These are phyloP conservation scores for Lachnellula subtilissima DNA, from an alignment of 2,329 filamentous ascomycete genomes.

Conservation along the genomic window DNA sequence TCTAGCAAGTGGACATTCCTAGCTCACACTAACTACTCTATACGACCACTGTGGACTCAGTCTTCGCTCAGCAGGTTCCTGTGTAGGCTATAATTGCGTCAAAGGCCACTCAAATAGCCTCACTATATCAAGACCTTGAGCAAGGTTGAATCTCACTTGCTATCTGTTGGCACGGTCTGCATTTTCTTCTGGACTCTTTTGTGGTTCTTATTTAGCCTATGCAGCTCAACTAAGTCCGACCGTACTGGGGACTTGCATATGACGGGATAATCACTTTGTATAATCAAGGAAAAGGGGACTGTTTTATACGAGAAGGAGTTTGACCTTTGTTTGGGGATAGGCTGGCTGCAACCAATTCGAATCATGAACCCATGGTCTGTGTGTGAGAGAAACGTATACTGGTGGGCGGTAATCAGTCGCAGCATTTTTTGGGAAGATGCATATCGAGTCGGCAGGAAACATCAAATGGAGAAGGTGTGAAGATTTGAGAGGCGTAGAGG, in stretches of 20 bases:
- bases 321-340: constrained; percentile 19
- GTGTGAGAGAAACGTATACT: not conserved
- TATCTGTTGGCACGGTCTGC: constrained; percentile 8
- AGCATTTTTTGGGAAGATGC: not conserved
- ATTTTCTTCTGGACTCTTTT: constrained; percentile 6
- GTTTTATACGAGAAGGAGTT: constrained; percentile 8
- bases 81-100: not conserved
- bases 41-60: no score
- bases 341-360: not conserved
- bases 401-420: not conserved
- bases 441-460: not conserved
- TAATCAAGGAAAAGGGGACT: not conserved
- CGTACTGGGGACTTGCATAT: constrained; percentile 8
- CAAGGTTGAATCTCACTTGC: not conserved
- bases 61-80: no score
- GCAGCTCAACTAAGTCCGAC: constrained; percentile 5
- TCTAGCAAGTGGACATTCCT: no score
- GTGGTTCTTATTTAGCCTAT: constrained; percentile 15
- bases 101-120: not conserved
- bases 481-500: not conserved
- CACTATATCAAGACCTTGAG: not conserved
- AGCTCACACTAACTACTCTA: no score
- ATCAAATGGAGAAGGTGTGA: not conserved
- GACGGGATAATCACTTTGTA: not conserved
- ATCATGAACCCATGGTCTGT: constrained; percentile 20